phyloP scores from a whole-genome alignment of 805 yeast genomes.

The Wickerhamiella lipophila region DNA sequence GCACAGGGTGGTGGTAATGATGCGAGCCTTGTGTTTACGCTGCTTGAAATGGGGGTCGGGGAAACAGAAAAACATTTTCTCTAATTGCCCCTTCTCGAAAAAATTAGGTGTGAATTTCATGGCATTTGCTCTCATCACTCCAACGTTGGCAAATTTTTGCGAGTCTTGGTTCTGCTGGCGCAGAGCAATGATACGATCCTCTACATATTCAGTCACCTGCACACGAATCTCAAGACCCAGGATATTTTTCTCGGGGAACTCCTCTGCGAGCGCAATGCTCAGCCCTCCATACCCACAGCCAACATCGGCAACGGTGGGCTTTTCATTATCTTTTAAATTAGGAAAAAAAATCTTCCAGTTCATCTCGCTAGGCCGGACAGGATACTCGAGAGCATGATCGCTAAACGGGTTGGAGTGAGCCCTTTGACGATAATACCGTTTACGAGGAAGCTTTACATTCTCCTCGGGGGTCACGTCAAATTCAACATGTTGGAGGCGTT shows the following conservation, averaged over 20 bases:
- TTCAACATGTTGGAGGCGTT: slow-evolving; percentile 36
- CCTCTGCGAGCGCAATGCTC: slow-evolving; percentile 63
- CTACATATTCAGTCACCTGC: slow-evolving; percentile 94
- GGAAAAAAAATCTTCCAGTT: slow-evolving; percentile 78
- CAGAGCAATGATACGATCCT: slow-evolving; percentile 84
- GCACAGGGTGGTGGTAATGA: slow-evolving; percentile 75
- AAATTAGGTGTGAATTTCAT: slow-evolving; percentile 96
- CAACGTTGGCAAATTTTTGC: slow-evolving; percentile 61
- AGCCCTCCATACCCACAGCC: slow-evolving; percentile 98
- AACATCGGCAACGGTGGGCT: slow-evolving; percentile 75
- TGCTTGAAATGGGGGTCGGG: slow-evolving; percentile 99
- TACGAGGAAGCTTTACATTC: slow-evolving; percentile 47
- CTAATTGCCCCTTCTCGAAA: slow-evolving; percentile 66
- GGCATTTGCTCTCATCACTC: slow-evolving; percentile 87
- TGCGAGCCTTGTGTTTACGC: slow-evolving; percentile 94
- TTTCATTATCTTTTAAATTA: slow-evolving; percentile 30
- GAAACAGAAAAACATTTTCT: slow-evolving; percentile 93
- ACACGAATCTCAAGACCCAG: slow-evolving; percentile 97
- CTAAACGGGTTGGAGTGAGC: slow-evolving; percentile 97
- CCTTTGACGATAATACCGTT: slow-evolving; percentile 85
- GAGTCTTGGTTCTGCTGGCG: slow-evolving; percentile 41
- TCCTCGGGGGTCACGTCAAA: slow-evolving; percentile 28
- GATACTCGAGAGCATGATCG: slow-evolving; percentile 86
- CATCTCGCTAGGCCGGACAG: slow-evolving; percentile 68
- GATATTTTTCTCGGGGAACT: slow-evolving; percentile 58